Conservation (phyloP, 148 eudicot species). For the Persicaria maculosa region DNA sequence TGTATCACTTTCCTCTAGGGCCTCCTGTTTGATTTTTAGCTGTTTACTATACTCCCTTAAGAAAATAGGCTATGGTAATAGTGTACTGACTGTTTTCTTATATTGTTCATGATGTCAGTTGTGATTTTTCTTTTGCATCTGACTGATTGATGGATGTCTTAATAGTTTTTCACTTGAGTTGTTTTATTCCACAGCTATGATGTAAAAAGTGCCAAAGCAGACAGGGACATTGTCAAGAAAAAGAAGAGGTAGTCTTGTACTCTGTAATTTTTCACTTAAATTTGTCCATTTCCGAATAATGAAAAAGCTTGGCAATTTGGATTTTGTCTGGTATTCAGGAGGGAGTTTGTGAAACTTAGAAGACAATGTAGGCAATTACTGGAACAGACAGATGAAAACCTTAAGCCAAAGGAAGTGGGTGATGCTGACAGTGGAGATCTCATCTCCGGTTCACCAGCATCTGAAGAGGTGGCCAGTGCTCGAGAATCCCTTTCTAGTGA, state of each 20-base stretch:
- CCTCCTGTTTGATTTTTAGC: neutral
- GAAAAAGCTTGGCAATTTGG: neutral
- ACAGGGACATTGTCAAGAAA: constrained; percentile 50
- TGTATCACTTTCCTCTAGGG: neutral
- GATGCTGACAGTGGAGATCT: constrained; percentile 27
- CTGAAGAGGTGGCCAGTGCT: constrained; percentile 75
- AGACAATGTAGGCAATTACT: constrained; percentile 59
- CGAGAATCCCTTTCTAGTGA: constrained; percentile 75
- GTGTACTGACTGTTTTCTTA: neutral
- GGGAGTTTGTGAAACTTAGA: constrained; percentile 78
- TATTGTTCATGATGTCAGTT: too few species aligned
- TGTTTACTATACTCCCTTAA: neutral
- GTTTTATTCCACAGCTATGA: constrained; percentile 49
- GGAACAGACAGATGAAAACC: constrained; percentile 29
- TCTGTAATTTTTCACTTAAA: constrained; percentile 4
- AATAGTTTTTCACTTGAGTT: neutral
- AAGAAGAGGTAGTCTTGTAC: constrained; percentile 48
- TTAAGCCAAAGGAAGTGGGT: constrained; percentile 30
- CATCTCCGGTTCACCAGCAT: constrained; percentile 46
- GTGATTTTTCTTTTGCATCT: neutral
- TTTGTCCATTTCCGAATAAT: neutral
- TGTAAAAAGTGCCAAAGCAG: constrained; percentile 70
- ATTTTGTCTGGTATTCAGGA: constrained; percentile 34
- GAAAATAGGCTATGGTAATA: neutral
- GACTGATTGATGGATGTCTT: constrained; percentile 8